phyloP scores from a whole-genome alignment of 2,329 filamentous ascomycete genomes.

The Aureobasidium uvarum region DNA sequence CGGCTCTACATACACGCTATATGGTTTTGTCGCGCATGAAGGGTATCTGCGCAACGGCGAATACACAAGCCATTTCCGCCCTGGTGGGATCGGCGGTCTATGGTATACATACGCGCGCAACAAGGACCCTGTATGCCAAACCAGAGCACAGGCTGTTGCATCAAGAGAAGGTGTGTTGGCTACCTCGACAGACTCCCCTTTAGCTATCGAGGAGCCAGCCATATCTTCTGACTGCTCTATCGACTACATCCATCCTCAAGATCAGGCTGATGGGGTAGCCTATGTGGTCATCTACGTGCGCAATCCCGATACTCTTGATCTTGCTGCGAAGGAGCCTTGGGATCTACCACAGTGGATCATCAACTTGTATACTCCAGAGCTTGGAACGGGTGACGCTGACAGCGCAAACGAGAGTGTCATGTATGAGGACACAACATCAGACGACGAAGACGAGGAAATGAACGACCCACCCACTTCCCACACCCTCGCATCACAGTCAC shows the following conservation, averaged over 20 bases:
- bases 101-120: conserved; percentile 58
- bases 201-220: conserved; percentile 16
- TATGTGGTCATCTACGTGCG: conserved; percentile 59
- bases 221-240: background rate
- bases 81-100: conserved; percentile 53
- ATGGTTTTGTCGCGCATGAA: conserved; percentile 60
- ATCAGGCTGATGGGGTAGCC: conserved; percentile 47
- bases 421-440: background rate
- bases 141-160: conserved; percentile 52
- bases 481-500: background rate
- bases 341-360: conserved; percentile 44
- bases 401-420: background rate
- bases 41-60: conserved; percentile 58
- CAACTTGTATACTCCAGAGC: conserved; percentile 31
- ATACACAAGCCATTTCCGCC: conserved; percentile 61
- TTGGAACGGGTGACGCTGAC: background rate
- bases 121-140: conserved; percentile 45
- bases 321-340: conserved; percentile 42
- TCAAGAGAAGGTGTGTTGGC: conserved; percentile 11
- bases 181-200: background rate
- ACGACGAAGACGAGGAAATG: conserved; percentile 37
- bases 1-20: conserved; percentile 53
- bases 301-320: conserved; percentile 41
- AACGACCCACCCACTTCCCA: conserved; percentile 29
- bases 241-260: conserved; percentile 28